These are phyloP conservation scores for Talaromyces sp. DNA, from an alignment of 2,329 filamentous ascomycete species.

Conservation along the genomic window DNA sequence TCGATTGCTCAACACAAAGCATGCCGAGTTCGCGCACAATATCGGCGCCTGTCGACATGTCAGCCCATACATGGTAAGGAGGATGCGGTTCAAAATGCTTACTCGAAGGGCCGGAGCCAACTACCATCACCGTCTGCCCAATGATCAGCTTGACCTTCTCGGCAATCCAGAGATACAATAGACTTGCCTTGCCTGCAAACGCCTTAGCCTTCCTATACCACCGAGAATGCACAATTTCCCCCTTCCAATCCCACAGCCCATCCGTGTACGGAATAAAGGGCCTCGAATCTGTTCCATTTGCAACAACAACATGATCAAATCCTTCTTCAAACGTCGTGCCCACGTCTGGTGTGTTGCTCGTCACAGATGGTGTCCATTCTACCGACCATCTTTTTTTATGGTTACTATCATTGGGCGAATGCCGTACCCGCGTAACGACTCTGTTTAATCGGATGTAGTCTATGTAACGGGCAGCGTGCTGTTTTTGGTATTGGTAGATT, in stretches of 20 bases:
- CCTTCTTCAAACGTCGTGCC: conserved; percentile 1
- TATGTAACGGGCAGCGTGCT: not conserved
- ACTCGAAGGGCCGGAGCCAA: conserved; percentile 4
- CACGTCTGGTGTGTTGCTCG: not conserved
- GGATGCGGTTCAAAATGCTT: too few species aligned
- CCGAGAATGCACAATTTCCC: not conserved
- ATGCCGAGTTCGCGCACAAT: conserved; percentile 8
- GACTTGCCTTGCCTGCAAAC: not conserved
- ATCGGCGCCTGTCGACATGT: not conserved
- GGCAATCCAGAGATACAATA: too few species aligned
- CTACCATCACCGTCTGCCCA: conserved; percentile 1
- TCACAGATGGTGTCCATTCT: conserved; percentile 7
- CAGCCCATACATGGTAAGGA: too few species aligned
- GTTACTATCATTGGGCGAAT: not conserved
- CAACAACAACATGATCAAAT: not conserved
- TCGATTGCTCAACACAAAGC: conserved; percentile 3
- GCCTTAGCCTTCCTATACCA: conserved; percentile 6
- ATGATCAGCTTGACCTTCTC: too few species aligned
- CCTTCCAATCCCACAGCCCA: conserved; percentile 3
- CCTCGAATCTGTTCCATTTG: conserved; percentile 1
- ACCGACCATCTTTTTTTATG: conserved; percentile 1
- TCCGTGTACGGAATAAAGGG: conserved; percentile 4
- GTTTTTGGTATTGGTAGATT: conserved; percentile 5
- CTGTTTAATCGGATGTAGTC: conserved; percentile 6
- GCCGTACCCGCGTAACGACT: not conserved